Conservation (phyloP, 306 rosid species). For the Glycine soja region DNA sequence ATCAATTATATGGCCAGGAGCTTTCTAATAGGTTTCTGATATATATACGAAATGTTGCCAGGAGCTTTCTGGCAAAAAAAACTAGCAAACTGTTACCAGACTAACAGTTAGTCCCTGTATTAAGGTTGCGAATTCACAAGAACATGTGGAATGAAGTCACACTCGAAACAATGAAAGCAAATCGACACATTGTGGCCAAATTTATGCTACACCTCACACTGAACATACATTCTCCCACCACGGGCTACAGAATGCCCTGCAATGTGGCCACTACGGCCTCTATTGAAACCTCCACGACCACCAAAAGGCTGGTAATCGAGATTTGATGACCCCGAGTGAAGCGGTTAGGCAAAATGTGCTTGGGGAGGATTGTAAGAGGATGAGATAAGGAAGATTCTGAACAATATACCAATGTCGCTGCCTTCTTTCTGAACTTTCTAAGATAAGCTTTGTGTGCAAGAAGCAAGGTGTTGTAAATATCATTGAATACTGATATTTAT, state of each 20-base stretch:
- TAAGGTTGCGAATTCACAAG: not conserved
- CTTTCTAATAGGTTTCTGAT: conserved; percentile 14
- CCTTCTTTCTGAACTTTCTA: too few species aligned
- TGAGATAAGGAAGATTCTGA: not conserved
- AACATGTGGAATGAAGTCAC: not conserved
- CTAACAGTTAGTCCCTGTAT: not conserved
- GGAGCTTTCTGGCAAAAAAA: not conserved
- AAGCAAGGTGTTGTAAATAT: too few species aligned
- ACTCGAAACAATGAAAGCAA: too few species aligned
- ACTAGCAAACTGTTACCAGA: conserved; percentile 1
- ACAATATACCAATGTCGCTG: too few species aligned
- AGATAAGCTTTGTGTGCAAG: too few species aligned
- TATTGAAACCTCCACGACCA: not conserved
- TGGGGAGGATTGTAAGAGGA: not conserved
- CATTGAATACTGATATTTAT: too few species aligned
- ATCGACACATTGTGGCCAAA: too few species aligned
- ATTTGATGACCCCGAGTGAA: not conserved
- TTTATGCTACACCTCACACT: not conserved
- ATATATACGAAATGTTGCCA: conserved; percentile 1
- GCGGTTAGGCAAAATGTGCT: not conserved
- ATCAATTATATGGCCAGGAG: conserved; percentile 13
- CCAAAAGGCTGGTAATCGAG: not conserved
- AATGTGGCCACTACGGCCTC: not conserved
- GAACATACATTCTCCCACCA: not conserved
- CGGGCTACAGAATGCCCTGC: not conserved